phyloP scores from a whole-genome alignment of 306 rosid genomes.

The Castanea crenata region DNA sequence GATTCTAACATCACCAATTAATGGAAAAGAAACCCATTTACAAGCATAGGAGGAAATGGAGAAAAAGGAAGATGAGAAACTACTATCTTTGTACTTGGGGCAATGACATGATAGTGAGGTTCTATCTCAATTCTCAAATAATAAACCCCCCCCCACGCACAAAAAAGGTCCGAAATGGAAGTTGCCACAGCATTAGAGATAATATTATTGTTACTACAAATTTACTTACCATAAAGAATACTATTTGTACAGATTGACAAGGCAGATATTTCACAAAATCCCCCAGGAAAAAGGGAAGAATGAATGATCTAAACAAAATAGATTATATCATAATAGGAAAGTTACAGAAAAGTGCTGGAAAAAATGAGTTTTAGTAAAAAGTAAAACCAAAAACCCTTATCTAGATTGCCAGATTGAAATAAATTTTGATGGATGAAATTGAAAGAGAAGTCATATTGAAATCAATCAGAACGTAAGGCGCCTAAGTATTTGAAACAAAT shows the following conservation, averaged over 20 bases:
- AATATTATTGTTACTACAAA: background rate
- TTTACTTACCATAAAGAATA: background rate
- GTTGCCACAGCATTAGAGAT: background rate
- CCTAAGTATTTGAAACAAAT: background rate
- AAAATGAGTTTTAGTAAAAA: background rate
- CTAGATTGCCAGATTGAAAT: background rate
- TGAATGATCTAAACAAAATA: background rate
- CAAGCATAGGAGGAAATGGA: background rate
- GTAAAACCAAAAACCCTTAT: background rate
- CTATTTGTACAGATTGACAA: no score
- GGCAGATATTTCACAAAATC: background rate
- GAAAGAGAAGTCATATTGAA: background rate
- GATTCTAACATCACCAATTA: background rate
- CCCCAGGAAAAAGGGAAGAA: background rate
- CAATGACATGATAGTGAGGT: no score
- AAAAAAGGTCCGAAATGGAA: background rate
- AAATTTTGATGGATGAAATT: background rate
- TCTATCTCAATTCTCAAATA: no score
- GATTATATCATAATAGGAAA: background rate
- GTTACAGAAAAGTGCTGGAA: background rate
- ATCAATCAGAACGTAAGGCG: background rate
- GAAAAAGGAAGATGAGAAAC: background rate
- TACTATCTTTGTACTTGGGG: no score
- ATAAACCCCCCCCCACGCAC: no score
- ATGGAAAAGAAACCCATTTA: background rate